Evolutionary conservation across 2,329 filamentous ascomycete genomes (phyloP).

Genomic region (Calonectria pteridis): DNA sequence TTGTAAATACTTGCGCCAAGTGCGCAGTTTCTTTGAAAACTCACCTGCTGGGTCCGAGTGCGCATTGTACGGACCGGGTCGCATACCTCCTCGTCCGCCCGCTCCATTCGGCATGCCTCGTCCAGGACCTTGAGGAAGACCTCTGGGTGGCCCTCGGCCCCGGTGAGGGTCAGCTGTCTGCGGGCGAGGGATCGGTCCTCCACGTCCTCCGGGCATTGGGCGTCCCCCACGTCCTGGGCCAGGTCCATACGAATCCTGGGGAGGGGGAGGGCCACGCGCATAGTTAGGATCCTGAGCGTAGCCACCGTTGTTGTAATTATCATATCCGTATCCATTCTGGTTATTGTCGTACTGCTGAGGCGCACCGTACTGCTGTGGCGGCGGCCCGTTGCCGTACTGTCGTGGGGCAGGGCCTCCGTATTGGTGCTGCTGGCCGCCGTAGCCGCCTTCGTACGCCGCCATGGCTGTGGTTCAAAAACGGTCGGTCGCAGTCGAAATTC

Average conservation of each 20-base stretch:
- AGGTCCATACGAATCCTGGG: constrained; percentile 60
- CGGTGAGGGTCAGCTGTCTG: constrained; percentile 54
- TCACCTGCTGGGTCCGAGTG: constrained; percentile 58
- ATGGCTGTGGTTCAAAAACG: constrained; percentile 48
- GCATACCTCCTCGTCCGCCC: constrained; percentile 54
- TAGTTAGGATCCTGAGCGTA: constrained; percentile 59
- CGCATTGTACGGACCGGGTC: constrained; percentile 55
- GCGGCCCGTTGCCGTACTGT: constrained; percentile 47
- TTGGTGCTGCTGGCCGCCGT: constrained; percentile 59
- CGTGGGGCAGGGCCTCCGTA: constrained; percentile 60
- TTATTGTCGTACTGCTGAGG: constrained; percentile 60
- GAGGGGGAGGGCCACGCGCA: constrained; percentile 56
- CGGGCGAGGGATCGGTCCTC: constrained; percentile 59
- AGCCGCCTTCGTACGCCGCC: constrained; percentile 62
- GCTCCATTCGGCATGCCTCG: constrained; percentile 44
- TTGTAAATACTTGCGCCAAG: constrained; percentile 28
- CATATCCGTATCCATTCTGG: constrained; percentile 60
- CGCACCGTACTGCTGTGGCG: constrained; percentile 52
- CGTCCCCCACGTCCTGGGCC: constrained; percentile 56
- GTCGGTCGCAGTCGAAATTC: constrained; percentile 2
- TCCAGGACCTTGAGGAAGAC: constrained; percentile 44
- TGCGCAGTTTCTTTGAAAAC: constrained; percentile 29
- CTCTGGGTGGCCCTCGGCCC: constrained; percentile 50
- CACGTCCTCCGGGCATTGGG: constrained; percentile 57
- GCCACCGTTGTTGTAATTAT: constrained; percentile 58